Evolutionary conservation across 805 yeast species (phyloP).

Genomic region (Metschnikowia anglica): DNA sequence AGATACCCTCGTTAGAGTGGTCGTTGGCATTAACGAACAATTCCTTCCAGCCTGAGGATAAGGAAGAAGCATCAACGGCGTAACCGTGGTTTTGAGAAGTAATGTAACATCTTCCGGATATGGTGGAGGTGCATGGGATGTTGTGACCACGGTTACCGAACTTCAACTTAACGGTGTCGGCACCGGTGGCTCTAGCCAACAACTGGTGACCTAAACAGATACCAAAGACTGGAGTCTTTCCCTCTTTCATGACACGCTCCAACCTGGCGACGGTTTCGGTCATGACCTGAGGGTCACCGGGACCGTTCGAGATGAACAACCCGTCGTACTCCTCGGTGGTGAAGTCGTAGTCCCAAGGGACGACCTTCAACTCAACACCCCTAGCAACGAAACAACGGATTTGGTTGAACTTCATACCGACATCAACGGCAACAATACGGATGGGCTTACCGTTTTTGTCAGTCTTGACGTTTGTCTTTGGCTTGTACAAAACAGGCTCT

Average conservation of each 20-base stretch:
- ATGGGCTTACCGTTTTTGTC: slow-evolving; percentile 73
- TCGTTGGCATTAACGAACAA: slow-evolving; percentile 94
- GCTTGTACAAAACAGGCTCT: slow-evolving; percentile 74
- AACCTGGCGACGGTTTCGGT: slow-evolving; percentile 62
- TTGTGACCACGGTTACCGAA: slow-evolving; percentile 99
- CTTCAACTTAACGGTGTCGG: slow-evolving; percentile 85
- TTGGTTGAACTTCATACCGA: slow-evolving; percentile 97
- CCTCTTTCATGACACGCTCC: slow-evolving; percentile 54
- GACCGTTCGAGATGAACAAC: slow-evolving; percentile 95
- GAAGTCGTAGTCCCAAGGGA: slow-evolving; percentile 93
- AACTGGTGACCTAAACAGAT: slow-evolving; percentile 98
- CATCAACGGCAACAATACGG: slow-evolving; percentile 88
- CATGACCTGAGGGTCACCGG: slow-evolving; percentile 97
- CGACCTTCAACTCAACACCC: slow-evolving; percentile 94
- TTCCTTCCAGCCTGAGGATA: slow-evolving; percentile 84
- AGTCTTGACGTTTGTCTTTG: slow-evolving; percentile 53
- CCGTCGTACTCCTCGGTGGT: slow-evolving; percentile 85
- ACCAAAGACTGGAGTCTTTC: slow-evolving; percentile 90
- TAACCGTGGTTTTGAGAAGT: slow-evolving; percentile 99
- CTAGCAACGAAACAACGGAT: slow-evolving; percentile 94
- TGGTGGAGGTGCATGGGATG: slow-evolving; percentile 88
- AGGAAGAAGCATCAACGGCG: slow-evolving; percentile 84
- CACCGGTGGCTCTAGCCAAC: slow-evolving; percentile 93
- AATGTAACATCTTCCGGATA: slow-evolving; percentile 94
- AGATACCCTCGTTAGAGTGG: slow-evolving; percentile 97